phyloP scores from a whole-genome alignment of 2,329 filamentous ascomycete species.

The Exophiala xenobiotica region DNA sequence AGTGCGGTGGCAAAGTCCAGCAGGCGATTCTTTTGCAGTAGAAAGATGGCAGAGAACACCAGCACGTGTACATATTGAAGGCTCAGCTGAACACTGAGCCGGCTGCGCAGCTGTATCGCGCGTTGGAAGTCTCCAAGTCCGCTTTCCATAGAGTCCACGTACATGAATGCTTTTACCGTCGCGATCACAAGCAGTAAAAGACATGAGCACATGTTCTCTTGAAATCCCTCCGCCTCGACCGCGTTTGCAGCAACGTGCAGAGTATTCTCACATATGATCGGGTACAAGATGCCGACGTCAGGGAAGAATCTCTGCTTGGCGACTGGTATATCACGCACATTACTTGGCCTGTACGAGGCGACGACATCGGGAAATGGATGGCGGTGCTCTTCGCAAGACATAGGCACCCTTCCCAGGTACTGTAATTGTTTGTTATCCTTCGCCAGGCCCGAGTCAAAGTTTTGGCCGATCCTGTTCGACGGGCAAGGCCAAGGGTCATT shows the following conservation, averaged over 20 bases:
- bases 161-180: background rate
- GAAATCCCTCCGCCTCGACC: background rate
- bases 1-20: slow-evolving; percentile 4
- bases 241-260: background rate
- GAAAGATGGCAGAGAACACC: slow-evolving; percentile 2
- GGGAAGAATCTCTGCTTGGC: background rate
- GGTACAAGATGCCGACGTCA: slow-evolving; percentile 1
- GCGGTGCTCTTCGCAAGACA: slow-evolving; percentile 1
- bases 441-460: background rate
- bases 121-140: slow-evolving; percentile 4
- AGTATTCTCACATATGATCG: slow-evolving; percentile 3
- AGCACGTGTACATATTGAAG: slow-evolving; percentile 1
- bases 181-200: slow-evolving; percentile 4
- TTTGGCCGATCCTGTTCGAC: background rate
- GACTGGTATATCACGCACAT: background rate
- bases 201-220: slow-evolving; percentile 1
- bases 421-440: background rate
- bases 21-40: slow-evolving; percentile 1
- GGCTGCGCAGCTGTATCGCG: slow-evolving; percentile 2
- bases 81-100: background rate
- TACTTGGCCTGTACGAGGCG: background rate
- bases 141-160: background rate
- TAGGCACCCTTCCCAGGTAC: background rate
- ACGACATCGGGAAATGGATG: background rate
- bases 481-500: background rate